Percentiles rank a stretch among this genome's conserved stretches.
phyloP scores from a whole-genome alignment of 495 filamentous ascomycete species.

The Gamarada debralockiae region DNA sequence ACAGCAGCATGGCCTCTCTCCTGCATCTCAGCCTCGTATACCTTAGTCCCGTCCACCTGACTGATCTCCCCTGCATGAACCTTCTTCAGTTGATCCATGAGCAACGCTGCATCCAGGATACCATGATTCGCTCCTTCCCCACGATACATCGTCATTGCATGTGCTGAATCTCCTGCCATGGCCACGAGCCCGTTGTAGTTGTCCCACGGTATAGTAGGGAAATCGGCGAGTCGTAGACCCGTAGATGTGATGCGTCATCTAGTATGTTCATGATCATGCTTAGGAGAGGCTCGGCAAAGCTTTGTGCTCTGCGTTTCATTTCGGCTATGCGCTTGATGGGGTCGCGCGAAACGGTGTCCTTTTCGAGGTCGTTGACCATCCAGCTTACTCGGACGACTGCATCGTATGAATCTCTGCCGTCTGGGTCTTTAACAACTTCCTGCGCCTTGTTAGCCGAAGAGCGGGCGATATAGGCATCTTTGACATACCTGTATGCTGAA shows the following conservation, averaged over 20 bases:
- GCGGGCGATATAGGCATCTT: background rate
- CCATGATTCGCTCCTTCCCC: slow-evolving; percentile 31
- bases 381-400: slow-evolving; percentile 7
- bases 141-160: slow-evolving; percentile 31
- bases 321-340: background rate
- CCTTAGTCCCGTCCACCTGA: slow-evolving; percentile 11
- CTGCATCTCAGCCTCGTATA: slow-evolving; percentile 29
- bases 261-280: slow-evolving; percentile 35
- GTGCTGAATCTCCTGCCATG: slow-evolving; percentile 28
- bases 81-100: slow-evolving; percentile 18
- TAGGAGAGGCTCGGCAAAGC: slow-evolving; percentile 27
- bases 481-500: slow-evolving; percentile 16
- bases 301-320: slow-evolving; percentile 16
- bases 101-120: slow-evolving; percentile 26
- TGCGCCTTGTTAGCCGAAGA: background rate
- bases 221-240: slow-evolving; percentile 32
- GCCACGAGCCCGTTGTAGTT: slow-evolving; percentile 21
- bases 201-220: slow-evolving; percentile 29
- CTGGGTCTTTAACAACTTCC: background rate
- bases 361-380: slow-evolving; percentile 3
- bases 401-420: slow-evolving; percentile 5
- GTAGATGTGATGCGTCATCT: slow-evolving; percentile 28
- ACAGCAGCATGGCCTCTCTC: slow-evolving; percentile 19
- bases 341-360: background rate
- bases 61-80: slow-evolving; percentile 22